Conservation (phyloP, 1,284 basidiomycete species). For the Anthracocystis panici-leucophaei region DNA sequence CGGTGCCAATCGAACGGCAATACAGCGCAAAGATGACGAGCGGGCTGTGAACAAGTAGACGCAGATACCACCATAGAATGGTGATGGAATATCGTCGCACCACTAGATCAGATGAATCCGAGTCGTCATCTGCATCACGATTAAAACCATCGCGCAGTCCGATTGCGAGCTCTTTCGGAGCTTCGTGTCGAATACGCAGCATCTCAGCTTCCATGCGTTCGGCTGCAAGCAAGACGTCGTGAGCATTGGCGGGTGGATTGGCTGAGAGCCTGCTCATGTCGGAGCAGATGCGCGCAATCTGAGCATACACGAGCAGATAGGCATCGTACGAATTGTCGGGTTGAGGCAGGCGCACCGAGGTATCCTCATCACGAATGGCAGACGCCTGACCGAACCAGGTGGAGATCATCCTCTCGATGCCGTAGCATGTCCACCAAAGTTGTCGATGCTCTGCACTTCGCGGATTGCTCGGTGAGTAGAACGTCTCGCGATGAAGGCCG, state of each 20-base stretch:
- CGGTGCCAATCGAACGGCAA: conserved; percentile 40
- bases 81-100: conserved; percentile 46
- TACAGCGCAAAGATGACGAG: conserved; percentile 52
- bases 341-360: conserved; percentile 37
- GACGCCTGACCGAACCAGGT: conserved; percentile 49
- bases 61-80: conserved; percentile 51
- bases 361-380: conserved; percentile 49
- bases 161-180: conserved; percentile 32
- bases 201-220: conserved; percentile 47
- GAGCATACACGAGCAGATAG: conserved; percentile 40
- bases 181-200: conserved; percentile 43
- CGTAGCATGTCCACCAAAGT: conserved; percentile 54
- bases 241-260: conserved; percentile 45
- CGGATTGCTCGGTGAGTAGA: conserved; percentile 39
- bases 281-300: conserved; percentile 38
- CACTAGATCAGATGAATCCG: conserved; percentile 42
- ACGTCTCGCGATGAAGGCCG: conserved; percentile 50
- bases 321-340: conserved; percentile 45
- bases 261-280: conserved; percentile 43
- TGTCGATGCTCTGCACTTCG: conserved; percentile 35
- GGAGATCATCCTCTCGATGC: conserved; percentile 47
- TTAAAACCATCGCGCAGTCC: conserved; percentile 30
- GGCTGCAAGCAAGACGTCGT: conserved; percentile 39
- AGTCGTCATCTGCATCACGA: conserved; percentile 44
- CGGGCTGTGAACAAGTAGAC: conserved; percentile 43